A percentile compares a stretch with the other conserved stretches of the same genome.
These are phyloP conservation scores for Chrysoporthe austroafricana DNA, from an alignment of 2,329 filamentous ascomycete species.

Conservation along the genomic window DNA sequence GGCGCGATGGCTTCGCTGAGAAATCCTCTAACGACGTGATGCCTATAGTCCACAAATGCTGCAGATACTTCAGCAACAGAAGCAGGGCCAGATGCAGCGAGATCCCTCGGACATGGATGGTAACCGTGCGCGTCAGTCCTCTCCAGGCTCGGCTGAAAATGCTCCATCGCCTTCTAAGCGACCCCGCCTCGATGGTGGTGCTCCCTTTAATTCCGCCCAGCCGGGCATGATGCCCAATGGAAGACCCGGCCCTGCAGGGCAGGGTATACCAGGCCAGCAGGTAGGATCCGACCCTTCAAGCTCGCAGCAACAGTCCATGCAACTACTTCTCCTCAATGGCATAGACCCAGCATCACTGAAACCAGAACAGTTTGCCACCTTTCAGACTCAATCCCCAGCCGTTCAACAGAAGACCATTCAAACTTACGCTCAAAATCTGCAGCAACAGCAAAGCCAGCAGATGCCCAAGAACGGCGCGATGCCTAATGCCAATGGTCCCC, in stretches of 20 bases:
- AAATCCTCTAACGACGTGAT: conserved; percentile 10
- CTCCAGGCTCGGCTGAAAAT: conserved; percentile 82
- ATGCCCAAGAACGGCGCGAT: conserved; percentile 77
- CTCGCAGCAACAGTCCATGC: conserved; percentile 50
- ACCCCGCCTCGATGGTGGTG: conserved; percentile 76
- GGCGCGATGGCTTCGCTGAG: not conserved
- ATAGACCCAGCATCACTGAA: conserved; percentile 77
- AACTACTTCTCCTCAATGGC: conserved; percentile 69
- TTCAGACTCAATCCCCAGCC: conserved; percentile 57
- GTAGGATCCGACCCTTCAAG: conserved; percentile 56
- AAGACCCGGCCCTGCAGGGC: conserved; percentile 57
- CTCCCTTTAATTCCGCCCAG: conserved; percentile 73
- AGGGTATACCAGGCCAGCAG: conserved; percentile 74
- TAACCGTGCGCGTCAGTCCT: conserved; percentile 78
- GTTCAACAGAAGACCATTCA: conserved; percentile 83
- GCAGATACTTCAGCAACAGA: conserved; percentile 73
- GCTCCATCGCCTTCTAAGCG: conserved; percentile 92
- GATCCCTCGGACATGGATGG: conserved; percentile 87
- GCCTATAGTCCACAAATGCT: conserved; percentile 65
- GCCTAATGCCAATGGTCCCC: conserved; percentile 72
- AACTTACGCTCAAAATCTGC: conserved; percentile 83
- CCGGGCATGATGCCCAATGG: conserved; percentile 74
- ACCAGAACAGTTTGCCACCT: conserved; percentile 73
- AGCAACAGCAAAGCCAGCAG: conserved; percentile 79
- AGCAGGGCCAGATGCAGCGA: conserved; percentile 75